Percentiles rank a stretch among this genome's conserved stretches.
These are phyloP conservation scores for Fraxinus albicans DNA, from an alignment of 305 asterid genomes.

Conservation along the genomic window DNA sequence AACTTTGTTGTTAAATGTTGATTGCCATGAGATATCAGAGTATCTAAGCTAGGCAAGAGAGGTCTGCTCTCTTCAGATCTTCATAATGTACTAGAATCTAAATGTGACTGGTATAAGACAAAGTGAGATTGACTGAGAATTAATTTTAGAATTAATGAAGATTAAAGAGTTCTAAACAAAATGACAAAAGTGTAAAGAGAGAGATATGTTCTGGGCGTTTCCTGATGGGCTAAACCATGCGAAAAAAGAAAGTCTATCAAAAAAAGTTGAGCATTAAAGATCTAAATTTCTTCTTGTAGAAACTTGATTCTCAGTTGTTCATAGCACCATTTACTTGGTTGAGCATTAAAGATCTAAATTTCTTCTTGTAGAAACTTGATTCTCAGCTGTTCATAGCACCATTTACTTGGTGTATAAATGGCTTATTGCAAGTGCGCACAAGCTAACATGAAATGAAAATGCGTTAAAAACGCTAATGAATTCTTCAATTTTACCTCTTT, in stretches of 20 bases:
- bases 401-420: background rate
- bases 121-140: background rate
- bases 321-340: background rate
- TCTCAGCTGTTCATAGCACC: background rate
- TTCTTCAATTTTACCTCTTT: background rate
- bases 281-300: background rate
- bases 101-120: background rate
- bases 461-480: background rate
- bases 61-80: background rate
- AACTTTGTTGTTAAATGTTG: background rate
- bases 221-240: constrained; percentile 16
- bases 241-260: background rate
- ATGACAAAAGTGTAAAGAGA: constrained; percentile 3
- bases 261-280: constrained; percentile 6
- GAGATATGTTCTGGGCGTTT: background rate
- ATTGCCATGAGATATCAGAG: background rate
- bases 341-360: background rate
- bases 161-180: background rate
- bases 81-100: background rate
- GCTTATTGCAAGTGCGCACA: constrained; percentile 1
- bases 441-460: constrained; percentile 10
- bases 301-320: background rate
- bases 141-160: background rate
- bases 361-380: background rate
- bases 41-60: background rate